Evolutionary conservation across 1,284 basidiomycete species (phyloP).

Genomic region (Trametes hirsuta): DNA sequence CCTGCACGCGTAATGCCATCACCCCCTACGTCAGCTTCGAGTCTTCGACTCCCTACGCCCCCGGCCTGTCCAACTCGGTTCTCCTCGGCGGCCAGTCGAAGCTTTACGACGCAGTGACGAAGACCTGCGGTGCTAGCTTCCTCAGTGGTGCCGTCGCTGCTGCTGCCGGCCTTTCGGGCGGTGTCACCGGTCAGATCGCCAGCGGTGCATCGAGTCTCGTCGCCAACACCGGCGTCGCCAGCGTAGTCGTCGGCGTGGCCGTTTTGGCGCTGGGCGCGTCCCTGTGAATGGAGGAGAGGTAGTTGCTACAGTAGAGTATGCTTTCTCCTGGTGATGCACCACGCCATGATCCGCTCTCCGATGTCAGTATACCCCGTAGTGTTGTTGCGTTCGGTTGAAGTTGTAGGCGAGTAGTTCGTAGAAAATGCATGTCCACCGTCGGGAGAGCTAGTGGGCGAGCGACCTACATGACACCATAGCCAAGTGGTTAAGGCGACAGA

Average conservation of each 20-base stretch:
- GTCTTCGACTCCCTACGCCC: slow-evolving; percentile 68
- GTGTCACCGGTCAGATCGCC: slow-evolving; percentile 32
- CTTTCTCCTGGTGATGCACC: slow-evolving; percentile 16
- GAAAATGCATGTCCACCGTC: background rate
- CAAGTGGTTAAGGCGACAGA: slow-evolving; percentile 14
- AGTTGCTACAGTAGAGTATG: slow-evolving; percentile 17
- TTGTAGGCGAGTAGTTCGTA: background rate
- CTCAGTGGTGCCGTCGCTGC: slow-evolving; percentile 65
- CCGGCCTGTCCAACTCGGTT: slow-evolving; percentile 66
- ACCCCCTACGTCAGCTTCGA: slow-evolving; percentile 79
- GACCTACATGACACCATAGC: slow-evolving; percentile 1
- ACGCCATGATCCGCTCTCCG: slow-evolving; percentile 19
- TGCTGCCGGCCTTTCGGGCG: slow-evolving; percentile 59
- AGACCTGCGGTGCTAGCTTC: slow-evolving; percentile 66
- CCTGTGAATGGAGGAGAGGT: slow-evolving; percentile 15
- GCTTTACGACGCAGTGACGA: slow-evolving; percentile 65
- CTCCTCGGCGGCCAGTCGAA: slow-evolving; percentile 67
- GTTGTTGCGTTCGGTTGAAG: slow-evolving; percentile 19
- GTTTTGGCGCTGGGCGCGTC: slow-evolving; percentile 24
- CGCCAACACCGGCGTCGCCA: slow-evolving; percentile 24
- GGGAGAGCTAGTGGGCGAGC: background rate
- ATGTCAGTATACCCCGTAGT: slow-evolving; percentile 24
- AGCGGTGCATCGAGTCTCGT: slow-evolving; percentile 33
- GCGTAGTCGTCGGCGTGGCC: slow-evolving; percentile 28
- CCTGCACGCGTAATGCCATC: slow-evolving; percentile 80